A percentile compares a stretch with the other conserved stretches of the same genome.
Evolutionary conservation across 2,329 filamentous ascomycete genomes (phyloP).

Genomic region (Colletotrichum gloeosporioides): DNA sequence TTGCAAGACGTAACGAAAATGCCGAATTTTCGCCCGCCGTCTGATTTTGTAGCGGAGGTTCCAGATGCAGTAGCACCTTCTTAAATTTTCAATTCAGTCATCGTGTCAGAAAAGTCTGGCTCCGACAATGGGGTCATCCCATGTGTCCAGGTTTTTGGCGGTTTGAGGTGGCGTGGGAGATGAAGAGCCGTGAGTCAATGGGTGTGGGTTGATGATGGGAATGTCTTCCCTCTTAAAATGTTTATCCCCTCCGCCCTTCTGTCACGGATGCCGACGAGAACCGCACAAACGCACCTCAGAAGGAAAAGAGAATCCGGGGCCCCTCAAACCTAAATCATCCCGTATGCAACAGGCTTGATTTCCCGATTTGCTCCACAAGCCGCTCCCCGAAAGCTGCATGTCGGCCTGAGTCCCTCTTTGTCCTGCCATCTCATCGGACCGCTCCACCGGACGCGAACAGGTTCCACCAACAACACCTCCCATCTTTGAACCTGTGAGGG

Average conservation of each 20-base stretch:
- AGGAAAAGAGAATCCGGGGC: conserved; percentile 15
- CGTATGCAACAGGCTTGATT: neutral
- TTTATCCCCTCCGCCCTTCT: neutral
- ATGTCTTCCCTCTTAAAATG: neutral
- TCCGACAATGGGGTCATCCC: neutral
- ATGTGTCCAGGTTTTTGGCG: neutral
- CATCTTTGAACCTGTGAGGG: neutral
- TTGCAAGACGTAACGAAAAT: conserved; percentile 22
- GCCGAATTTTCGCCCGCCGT: conserved; percentile 14
- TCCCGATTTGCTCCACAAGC: conserved; percentile 5
- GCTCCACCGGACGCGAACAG: conserved; percentile 1
- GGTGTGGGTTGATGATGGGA: neutral
- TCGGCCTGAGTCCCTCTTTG: neutral
- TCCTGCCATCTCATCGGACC: neutral
- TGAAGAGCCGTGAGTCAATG: conserved; percentile 10
- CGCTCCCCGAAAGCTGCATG: neutral
- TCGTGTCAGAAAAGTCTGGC: conserved; percentile 3
- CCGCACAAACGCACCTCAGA: neutral
- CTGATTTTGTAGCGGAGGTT: conserved; percentile 15
- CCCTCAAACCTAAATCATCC: conserved; percentile 9
- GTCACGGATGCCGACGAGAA: conserved; percentile 2
- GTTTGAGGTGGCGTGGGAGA: conserved; percentile 4
- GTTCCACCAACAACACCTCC: conserved; percentile 2
- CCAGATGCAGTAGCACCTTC: conserved; percentile 6
- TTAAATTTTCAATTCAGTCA: neutral